Conservation (phyloP, 371 early-diverging fungal species). For the Mortierella sp. region DNA sequence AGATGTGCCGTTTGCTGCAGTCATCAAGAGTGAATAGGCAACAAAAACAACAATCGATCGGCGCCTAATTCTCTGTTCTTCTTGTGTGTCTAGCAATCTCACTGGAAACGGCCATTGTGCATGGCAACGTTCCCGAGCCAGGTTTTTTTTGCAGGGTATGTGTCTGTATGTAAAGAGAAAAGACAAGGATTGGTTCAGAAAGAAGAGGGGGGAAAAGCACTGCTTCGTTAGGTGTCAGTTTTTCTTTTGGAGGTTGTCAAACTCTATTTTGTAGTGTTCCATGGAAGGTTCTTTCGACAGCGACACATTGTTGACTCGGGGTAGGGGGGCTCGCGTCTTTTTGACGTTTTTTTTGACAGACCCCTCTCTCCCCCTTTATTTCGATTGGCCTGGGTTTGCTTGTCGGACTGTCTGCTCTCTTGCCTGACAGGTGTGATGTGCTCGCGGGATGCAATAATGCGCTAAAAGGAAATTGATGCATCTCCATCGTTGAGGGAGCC, state of each 20-base stretch:
- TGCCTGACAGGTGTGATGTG: too few species aligned
- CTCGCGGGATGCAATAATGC: too few species aligned
- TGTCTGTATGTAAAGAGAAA: background rate
- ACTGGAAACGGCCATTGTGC: background rate
- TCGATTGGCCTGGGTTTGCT: background rate
- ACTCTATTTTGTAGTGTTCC: background rate
- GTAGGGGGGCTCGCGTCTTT: background rate
- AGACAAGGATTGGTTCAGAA: background rate
- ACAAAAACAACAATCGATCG: background rate
- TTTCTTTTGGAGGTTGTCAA: background rate
- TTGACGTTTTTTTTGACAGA: background rate
- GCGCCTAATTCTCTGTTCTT: background rate
- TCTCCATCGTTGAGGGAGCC: too few species aligned
- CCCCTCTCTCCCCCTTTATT: background rate
- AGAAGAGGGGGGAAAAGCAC: background rate
- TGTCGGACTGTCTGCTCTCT: too few species aligned
- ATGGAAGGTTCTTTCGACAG: background rate
- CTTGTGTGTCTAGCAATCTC: background rate
- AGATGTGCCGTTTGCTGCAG: background rate
- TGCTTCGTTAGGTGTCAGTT: background rate
- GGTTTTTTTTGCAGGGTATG: background rate
- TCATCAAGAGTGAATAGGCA: background rate
- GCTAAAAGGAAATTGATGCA: too few species aligned
- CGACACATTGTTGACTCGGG: background rate
- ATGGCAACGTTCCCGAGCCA: conserved; percentile 5